Base-by-base conservation (phyloP, 768 basidiomycete species). In the Auricularia auricula-judae region DNA sequence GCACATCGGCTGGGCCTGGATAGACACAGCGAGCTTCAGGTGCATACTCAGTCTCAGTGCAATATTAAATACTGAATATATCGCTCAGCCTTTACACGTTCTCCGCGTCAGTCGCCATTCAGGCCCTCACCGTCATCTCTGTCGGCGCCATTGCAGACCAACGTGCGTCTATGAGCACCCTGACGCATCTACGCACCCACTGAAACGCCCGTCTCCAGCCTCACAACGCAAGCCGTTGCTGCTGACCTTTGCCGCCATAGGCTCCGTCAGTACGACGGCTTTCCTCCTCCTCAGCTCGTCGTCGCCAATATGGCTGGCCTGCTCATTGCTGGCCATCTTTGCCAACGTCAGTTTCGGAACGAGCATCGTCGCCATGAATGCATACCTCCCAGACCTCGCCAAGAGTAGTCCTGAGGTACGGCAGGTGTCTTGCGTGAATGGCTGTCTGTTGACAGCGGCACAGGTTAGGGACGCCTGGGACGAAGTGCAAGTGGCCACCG, bases 1-100 rank as follows among this genome's bases (percentile, higher is more conserved):
- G 33, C 85, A 85, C 72, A 78, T 96, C 64, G 86, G 85, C 1
- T 92, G 92, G 84, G 66, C 79, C 1, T 96, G 93, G 93, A 83
- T 95, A 61, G 94, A 96, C 71, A 92, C 81, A 12, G 93, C 94
- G 1, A 93, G 92, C 71, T 96, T 93, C 73, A 94, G 92, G 93
- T 91, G 62, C 51, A 82, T 70, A 1, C 21, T 29, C 53, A 47
- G 56, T 34, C 34, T 62, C 21, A 10, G 35, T 35, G 23, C 36
- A 56, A 8, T 18, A 16, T 10, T 61, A 21, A 16, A 63, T 54
- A 44, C 44, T 44, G 10, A 8, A 18, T 14, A 66, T 42, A 16
- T 60, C 63, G 7, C 61, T 36, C 70, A 95, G 93, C 69, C 78
- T 99, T 42, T 94, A 96, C 71, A 82, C 88, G 36, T 90, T 93